Base-by-base conservation (phyloP, 2,329 filamentous ascomycete species). In the Aspergillus caelatus region DNA sequence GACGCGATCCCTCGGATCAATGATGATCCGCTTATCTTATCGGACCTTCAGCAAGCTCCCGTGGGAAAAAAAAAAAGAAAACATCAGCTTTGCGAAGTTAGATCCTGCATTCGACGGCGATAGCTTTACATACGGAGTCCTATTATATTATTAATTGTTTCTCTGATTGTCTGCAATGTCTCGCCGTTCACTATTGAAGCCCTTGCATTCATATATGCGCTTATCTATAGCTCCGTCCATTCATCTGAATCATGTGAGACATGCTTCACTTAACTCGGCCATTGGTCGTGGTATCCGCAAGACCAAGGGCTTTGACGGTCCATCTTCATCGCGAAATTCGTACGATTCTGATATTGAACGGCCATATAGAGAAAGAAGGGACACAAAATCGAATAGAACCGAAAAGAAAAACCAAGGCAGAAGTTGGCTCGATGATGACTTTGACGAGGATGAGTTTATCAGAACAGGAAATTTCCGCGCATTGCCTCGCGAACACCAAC, bases 221-320 rank as follows among this genome's bases (percentile, higher is more conserved):
- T 58, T 59, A 39, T 64, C 69, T 23, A 54, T 57, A 32, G 45
- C 52, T 10, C 52, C 59, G 8, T 34, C 50, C 23, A 50, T 52
- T 64, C 63, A 61, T 61, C 60, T 72, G 65, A 64, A 46, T 11
- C 54, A 58, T 26, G 70, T 72, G 39, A 82, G 83, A 64, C 72
- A 80, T 71, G 84, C 85, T 26, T 89, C 88, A 48, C 83, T 92
- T 46, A 85, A 82, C 64, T 90, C 89, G 11, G 90, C 89, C 50
- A 93, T 93, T 71, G 86, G 88, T 67, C 82, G 85, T 53, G 90
- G 90, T 16, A 81, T 92, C 60, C 86, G 88, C 71, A 80, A 75
- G 76, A 86, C 68, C 14, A 69, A 50, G 14, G 60, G 32, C 19
- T 26, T 60, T 61, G 58, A 62, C 7, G 54, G 60, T 32, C 26